phyloP scores from a whole-genome alignment of 148 eudicot genomes.

The Limonium bicolor region DNA sequence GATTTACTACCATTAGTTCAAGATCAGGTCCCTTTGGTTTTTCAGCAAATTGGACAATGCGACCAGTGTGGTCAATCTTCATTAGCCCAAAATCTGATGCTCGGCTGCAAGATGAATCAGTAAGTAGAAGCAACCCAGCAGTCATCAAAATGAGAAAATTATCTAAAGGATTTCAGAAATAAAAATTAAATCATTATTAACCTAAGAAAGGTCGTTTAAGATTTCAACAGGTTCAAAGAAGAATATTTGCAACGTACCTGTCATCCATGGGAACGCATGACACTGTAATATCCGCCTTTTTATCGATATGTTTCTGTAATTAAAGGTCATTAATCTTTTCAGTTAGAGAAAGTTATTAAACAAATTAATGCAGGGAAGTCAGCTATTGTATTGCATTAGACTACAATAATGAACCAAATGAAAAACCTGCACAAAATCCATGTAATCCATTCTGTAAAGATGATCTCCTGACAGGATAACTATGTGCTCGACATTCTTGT shows the following conservation, averaged over 20 bases:
- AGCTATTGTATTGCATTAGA: background rate
- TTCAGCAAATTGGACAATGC: constrained; percentile 58
- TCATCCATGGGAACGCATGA: constrained; percentile 95
- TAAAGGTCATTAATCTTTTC: too few relatives aligned
- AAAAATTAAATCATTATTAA: too few relatives aligned
- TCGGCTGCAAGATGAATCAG: constrained; percentile 15
- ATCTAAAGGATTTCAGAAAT: too few relatives aligned
- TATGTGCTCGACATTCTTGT: constrained; percentile 55
- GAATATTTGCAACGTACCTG: constrained; percentile 26
- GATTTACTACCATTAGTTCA: constrained; percentile 41
- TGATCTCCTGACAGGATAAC: constrained; percentile 78
- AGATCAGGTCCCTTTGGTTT: constrained; percentile 74
- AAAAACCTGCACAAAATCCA: constrained; percentile 68
- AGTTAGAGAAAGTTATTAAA: background rate
- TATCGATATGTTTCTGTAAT: constrained; percentile 75
- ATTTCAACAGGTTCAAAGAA: background rate
- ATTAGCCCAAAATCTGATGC: constrained; percentile 50
- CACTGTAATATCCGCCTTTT: constrained; percentile 85
- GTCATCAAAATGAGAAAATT: too few relatives aligned
- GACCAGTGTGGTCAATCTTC: constrained; percentile 69
- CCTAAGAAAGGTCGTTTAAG: too few relatives aligned
- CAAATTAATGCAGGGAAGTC: background rate
- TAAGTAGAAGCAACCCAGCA: too few relatives aligned
- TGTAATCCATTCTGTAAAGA: constrained; percentile 80
- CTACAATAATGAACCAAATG: background rate